Base-by-base conservation (phyloP, 352 stramenopile genomes). In the Pythium brachiatum region DNA sequence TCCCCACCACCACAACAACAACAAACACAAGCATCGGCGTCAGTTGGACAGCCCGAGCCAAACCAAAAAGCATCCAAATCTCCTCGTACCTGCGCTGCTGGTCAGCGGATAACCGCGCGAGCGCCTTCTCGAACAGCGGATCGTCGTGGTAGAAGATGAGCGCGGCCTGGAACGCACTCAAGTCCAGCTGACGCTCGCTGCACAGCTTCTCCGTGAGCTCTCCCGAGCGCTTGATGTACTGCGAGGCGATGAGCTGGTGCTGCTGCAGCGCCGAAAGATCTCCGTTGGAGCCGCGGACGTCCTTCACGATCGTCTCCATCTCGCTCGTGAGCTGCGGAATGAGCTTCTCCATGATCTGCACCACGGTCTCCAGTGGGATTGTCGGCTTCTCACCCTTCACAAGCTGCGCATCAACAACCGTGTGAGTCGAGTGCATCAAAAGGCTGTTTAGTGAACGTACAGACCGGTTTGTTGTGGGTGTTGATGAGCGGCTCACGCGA, bases 111-210 rank as follows among this genome's bases (percentile, higher is more conserved):
- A 90, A 72, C 23, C 74, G 75, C 15, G 79, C 81, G 34, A 92
- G 78, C 38, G 67, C 68, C 58, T 88, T 78, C 55, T 88, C 76
- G 54, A 94, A 88, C 39, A 63, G 41, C 0, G 73, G 64, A 58
- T 94, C 73, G 62, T 94, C 82, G 67, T 94, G 79, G 71, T 88
- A 94, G 55, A 79, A 91, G 60, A 92, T 73, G 32, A 94, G 79
- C 51, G 85, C 85, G 47, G 72, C 67, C 52, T 92, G 85, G 53
- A 94, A 92, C 43, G 78, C 72, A 51, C 70, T 69, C 63, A 92
- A n/a, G 39, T 92, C 76, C 18, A 94, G 54, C 53, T 86, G 66
- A 48, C 65, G 66, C 50, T 78, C 73, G 11, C 36, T 54, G 53
- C 81, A 90, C 32, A 91, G 69, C 54, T 76, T 52, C 39, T 82